Evolutionary conservation across 352 stramenopile species (phyloP), one percentile per base, ranked within the genome.

Genomic region (Globisporangium heterothallicum): DNA sequence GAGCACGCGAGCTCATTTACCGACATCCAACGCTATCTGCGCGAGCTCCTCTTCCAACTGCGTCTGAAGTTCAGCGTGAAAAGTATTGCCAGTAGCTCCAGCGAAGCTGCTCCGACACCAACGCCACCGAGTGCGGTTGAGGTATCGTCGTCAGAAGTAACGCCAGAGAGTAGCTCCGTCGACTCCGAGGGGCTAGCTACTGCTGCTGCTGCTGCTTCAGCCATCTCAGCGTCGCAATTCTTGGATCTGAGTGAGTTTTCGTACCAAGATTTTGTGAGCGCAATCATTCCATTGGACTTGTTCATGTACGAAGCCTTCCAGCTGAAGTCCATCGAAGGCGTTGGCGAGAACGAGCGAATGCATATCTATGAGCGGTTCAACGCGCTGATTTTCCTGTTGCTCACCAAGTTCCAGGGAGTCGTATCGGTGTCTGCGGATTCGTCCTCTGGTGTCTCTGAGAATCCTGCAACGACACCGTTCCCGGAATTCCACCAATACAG

Each of bases 261-360:
- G 42, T 81, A 81, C 53, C 65, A 81, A 30, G 71, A 81, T 50
- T 81, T 81, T 50, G 68, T 78, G 44, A 56, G 56, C 43, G 71
- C 71, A 27, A 58, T 81, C 30, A 72, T 63, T 34, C 56, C 69
- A 27, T 47, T 78, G 18, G 71, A 81, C 53, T 50, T 81, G 43
- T 78, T 76, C 56, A 78, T 76, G 71, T 81, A 81, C 63, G 65
- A 81, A 22, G 68, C 71, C 14, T 81, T 81, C 50, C 71, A 81
- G 49, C 50, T 72, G 46, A 76, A 78, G 56, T 66, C 62, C 13
- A 65, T 81, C 44, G 66, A 78, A 13, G 61, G 62, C 21, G 61
- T 81, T 26, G 61, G 54, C 13, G 68, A 78, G 25, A 38, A 57
- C 12, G 65, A 78, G 35, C 70, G 70, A 12, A 29, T 60, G 34